Evolutionary conservation across 441 rosid species (phyloP).

Genomic region (Geranium incanum): DNA sequence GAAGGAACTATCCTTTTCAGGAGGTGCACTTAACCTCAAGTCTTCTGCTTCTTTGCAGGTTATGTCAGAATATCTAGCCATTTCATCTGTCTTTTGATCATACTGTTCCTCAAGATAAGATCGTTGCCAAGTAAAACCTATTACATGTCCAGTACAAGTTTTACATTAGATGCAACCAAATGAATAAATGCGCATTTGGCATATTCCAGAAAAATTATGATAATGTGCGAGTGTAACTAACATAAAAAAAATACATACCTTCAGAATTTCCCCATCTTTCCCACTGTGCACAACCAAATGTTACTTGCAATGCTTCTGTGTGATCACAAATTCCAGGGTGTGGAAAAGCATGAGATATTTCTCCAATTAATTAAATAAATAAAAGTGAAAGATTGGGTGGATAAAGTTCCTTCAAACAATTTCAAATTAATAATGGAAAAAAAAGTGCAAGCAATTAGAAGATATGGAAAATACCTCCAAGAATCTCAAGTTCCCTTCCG

Average conservation of each 20-base stretch:
- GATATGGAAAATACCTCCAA: constrained; percentile 52
- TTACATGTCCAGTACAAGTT: constrained; percentile 20
- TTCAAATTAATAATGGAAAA: constrained; percentile 12
- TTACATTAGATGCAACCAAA: neutral
- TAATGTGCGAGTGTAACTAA: neutral
- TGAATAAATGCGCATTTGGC: neutral
- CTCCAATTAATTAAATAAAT: constrained; percentile 13
- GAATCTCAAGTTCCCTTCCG: constrained; percentile 74
- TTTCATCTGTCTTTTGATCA: constrained; percentile 34
- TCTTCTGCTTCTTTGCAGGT: constrained; percentile 38
- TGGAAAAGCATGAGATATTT: neutral
- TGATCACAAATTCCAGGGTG: constrained; percentile 11
- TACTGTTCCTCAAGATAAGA: constrained; percentile 28
- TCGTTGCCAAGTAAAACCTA: constrained; percentile 50
- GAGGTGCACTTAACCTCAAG: constrained; percentile 29
- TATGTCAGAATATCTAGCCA: constrained; percentile 30
- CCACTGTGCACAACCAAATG: constrained; percentile 45
- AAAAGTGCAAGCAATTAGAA: constrained; percentile 9
- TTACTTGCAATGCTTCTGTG: constrained; percentile 71
- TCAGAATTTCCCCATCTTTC: constrained; percentile 44
- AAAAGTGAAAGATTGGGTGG: constrained; percentile 8
- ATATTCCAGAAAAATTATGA: neutral
- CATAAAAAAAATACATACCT: constrained; percentile 38
- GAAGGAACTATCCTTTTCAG: constrained; percentile 37
- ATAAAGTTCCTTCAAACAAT: constrained; percentile 14